These are phyloP conservation scores for Saccharata proteae DNA, from an alignment of 2,329 filamentous ascomycete genomes.

Conservation along the genomic window DNA sequence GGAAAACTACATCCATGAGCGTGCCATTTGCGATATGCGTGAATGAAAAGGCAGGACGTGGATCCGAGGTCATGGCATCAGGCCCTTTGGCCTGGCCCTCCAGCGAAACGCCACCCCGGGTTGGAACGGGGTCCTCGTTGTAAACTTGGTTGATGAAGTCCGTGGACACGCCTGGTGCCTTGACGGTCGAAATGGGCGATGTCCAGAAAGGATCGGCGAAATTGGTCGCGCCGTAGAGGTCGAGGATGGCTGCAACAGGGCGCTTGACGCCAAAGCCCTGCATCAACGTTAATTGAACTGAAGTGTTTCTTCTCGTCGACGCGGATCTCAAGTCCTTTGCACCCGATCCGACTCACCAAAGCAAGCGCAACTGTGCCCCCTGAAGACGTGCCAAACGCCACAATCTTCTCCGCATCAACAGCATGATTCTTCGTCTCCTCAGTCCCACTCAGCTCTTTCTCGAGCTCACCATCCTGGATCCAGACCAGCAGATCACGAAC, in stretches of 20 bases:
- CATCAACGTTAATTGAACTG: not conserved
- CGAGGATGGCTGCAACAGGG: conserved; percentile 27
- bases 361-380: conserved; percentile 28
- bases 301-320: too few species aligned
- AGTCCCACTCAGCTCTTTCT: too few species aligned
- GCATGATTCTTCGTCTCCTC: too few species aligned
- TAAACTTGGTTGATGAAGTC: conserved; percentile 27
- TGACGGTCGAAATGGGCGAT: conserved; percentile 18
- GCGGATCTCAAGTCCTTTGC: not conserved
- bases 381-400: conserved; percentile 26
- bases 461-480: conserved; percentile 17
- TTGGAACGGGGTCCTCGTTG: conserved; percentile 25
- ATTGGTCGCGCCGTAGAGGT: conserved; percentile 28
- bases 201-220: conserved; percentile 27
- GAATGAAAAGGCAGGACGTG: conserved; percentile 29
- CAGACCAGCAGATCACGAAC: conserved; percentile 24
- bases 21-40: conserved; percentile 30
- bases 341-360: conserved; percentile 36
- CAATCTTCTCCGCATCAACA: conserved; percentile 19
- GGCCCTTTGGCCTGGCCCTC: conserved; percentile 29
- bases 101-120: conserved; percentile 27
- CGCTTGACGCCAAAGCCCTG: conserved; percentile 27
- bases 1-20: conserved; percentile 24
- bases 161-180: conserved; percentile 10
- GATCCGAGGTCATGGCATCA: too few species aligned